These are phyloP conservation scores for Penicillium sp. DNA, from an alignment of 2,329 filamentous ascomycete genomes.

Conservation along the genomic window DNA sequence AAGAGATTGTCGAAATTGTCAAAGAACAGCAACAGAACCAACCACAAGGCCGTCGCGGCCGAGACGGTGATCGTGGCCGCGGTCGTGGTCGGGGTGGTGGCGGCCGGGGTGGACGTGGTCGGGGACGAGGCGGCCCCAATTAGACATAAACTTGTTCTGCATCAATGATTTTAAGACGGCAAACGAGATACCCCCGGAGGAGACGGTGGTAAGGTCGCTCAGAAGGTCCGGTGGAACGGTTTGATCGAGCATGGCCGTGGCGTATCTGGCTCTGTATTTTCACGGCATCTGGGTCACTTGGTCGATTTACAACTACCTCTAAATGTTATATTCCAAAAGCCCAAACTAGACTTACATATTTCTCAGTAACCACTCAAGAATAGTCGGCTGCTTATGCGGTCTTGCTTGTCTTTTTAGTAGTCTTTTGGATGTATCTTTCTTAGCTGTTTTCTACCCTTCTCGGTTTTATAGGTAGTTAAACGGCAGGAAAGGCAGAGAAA, in stretches of 20 bases:
- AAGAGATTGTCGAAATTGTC: constrained; percentile 92
- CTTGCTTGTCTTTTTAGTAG: no score
- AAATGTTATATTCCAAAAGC: constrained; percentile 16
- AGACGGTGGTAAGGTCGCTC: constrained; percentile 28
- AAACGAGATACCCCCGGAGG: constrained; percentile 38
- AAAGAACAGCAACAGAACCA: constrained; percentile 86
- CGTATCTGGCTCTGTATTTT: constrained; percentile 40
- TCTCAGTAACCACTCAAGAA: neutral
- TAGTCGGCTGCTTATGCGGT: no score
- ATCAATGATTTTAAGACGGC: constrained; percentile 19
- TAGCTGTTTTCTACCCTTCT: no score
- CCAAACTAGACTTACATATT: neutral
- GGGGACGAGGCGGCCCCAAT: constrained; percentile 40
- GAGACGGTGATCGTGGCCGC: constrained; percentile 38
- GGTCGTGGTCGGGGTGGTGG: constrained; percentile 44
- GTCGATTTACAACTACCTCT: constrained; percentile 14
- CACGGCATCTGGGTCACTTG: constrained; percentile 31
- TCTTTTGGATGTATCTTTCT: no score
- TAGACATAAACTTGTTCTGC: constrained; percentile 17
- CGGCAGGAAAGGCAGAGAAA: no score
- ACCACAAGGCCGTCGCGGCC: constrained; percentile 42
- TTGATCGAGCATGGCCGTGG: constrained; percentile 41
- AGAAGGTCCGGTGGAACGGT: constrained; percentile 27
- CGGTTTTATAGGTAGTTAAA: no score
- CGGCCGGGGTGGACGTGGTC: constrained; percentile 30